Percentiles rank a stretch among this genome's conserved stretches.
Evolutionary conservation across 2,329 filamentous ascomycete genomes (phyloP).

Genomic region (Diplocarpon mali): DNA sequence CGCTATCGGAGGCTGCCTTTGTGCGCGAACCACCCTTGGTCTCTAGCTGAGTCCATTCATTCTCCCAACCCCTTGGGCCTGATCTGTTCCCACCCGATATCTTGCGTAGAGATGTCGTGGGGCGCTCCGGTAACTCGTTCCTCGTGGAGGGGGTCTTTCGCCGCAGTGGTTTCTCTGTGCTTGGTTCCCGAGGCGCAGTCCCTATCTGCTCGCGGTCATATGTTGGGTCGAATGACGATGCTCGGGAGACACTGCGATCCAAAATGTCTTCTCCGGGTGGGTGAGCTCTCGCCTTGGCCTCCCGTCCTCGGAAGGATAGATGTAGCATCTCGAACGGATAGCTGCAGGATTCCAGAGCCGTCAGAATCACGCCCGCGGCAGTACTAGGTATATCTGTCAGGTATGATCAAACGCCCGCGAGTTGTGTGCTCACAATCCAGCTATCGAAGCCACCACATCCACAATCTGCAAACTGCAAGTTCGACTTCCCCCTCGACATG

Average conservation of each 20-base stretch:
- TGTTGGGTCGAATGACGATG: conserved; percentile 8
- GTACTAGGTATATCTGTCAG: conserved; percentile 10
- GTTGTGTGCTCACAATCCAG: conserved; percentile 16
- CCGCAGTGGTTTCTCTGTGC: conserved; percentile 13
- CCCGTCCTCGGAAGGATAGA: conserved; percentile 4
- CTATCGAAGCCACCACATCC: conserved; percentile 13
- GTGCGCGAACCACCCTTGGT: conserved; percentile 1
- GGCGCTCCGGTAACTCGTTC: conserved; percentile 9
- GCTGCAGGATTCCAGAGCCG: conserved; percentile 20
- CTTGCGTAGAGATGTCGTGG: conserved; percentile 8
- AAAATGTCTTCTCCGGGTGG: conserved; percentile 12
- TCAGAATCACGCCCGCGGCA: conserved; percentile 17
- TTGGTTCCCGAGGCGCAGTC: conserved; percentile 2
- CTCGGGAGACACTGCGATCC: conserved; percentile 13
- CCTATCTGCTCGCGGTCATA: conserved; percentile 4
- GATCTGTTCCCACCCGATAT: conserved; percentile 1
- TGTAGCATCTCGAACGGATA: conserved; percentile 17
- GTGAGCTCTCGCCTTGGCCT: conserved; percentile 13
- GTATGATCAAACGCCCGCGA: not conserved
- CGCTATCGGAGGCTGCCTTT: conserved; percentile 9
- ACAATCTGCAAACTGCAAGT: conserved; percentile 14
- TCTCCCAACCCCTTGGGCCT: conserved; percentile 11
- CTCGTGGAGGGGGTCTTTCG: conserved; percentile 6
- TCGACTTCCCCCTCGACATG: conserved; percentile 6
- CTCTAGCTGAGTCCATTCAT: conserved; percentile 18